Evolutionary conservation across 176 grass and related monocot species (phyloP).

Genomic region (Avena eriantha): DNA sequence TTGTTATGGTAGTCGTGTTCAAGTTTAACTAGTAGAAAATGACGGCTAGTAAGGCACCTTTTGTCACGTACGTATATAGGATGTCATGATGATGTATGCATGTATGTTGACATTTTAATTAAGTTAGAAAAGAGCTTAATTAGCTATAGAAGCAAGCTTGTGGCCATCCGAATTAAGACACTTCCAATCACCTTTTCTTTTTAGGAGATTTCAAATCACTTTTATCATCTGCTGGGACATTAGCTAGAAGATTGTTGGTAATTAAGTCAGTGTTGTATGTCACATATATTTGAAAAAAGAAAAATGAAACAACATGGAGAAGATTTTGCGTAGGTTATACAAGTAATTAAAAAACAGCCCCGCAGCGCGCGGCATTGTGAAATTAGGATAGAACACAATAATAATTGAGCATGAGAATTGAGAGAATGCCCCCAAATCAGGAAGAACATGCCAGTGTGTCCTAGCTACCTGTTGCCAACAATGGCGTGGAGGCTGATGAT

Average conservation of each 20-base stretch:
- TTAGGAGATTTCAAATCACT: constrained; percentile 41
- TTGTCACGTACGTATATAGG: constrained; percentile 27
- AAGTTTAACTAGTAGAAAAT: constrained; percentile 46
- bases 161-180: constrained; percentile 18
- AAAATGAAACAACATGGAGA: constrained; percentile 14
- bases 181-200: constrained; percentile 36
- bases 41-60: constrained; percentile 29
- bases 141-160: constrained; percentile 2
- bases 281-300: background rate
- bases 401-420: constrained; percentile 5
- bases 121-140: background rate
- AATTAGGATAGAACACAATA: background rate
- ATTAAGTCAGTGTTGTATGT: constrained; percentile 23
- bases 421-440: background rate
- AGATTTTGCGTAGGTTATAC: background rate
- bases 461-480: constrained; percentile 88
- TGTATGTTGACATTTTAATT: background rate
- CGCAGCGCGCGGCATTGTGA: constrained; percentile 1
- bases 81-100: constrained; percentile 36
- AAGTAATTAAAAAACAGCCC: background rate
- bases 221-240: constrained; percentile 21
- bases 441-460: background rate
- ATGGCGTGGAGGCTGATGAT: constrained; percentile 98
- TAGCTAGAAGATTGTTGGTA: background rate
- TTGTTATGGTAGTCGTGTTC: constrained; percentile 56